A percentile compares a stretch with the other conserved stretches of the same genome.
Evolutionary conservation across 225 moss, liverwort and hornwort species (phyloP).

Genomic region (Pseudisothecium myosuroides): DNA sequence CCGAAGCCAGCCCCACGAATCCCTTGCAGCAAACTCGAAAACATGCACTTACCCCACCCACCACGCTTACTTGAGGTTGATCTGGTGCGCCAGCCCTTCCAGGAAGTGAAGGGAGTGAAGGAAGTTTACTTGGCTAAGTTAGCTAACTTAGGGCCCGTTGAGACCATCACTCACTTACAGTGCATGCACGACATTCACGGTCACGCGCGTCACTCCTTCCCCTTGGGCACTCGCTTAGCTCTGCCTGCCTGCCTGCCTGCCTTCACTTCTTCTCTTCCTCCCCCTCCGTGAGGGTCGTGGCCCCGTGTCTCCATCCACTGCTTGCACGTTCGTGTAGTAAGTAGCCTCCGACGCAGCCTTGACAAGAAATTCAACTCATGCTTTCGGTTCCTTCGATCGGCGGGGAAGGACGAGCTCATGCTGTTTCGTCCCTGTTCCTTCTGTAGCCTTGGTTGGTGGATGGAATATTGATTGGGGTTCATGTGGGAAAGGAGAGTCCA

Average conservation of each 20-base stretch:
- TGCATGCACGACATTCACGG: slow-evolving; percentile 22
- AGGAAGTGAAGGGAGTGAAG: background rate
- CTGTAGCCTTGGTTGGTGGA: background rate
- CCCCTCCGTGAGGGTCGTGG: background rate
- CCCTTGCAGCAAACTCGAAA: background rate
- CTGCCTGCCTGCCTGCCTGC: background rate
- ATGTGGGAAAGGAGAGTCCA: background rate
- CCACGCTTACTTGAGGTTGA: background rate
- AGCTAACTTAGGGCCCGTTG: background rate
- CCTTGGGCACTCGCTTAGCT: background rate
- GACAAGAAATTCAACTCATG: background rate
- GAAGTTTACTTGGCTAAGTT: background rate
- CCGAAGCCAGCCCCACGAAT: background rate
- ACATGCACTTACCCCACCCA: background rate
- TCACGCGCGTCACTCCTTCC: background rate
- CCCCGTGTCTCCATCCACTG: background rate
- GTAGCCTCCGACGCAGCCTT: background rate
- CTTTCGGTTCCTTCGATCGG: background rate
- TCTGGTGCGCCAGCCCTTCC: too few species aligned
- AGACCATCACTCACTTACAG: background rate
- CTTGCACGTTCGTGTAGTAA: background rate
- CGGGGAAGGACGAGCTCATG: background rate
- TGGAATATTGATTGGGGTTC: background rate
- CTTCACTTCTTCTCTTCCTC: background rate
- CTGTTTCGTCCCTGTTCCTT: background rate